Base-by-base conservation (phyloP, 352 stramenopile species). In the Phytophthora fragariaefolia region DNA sequence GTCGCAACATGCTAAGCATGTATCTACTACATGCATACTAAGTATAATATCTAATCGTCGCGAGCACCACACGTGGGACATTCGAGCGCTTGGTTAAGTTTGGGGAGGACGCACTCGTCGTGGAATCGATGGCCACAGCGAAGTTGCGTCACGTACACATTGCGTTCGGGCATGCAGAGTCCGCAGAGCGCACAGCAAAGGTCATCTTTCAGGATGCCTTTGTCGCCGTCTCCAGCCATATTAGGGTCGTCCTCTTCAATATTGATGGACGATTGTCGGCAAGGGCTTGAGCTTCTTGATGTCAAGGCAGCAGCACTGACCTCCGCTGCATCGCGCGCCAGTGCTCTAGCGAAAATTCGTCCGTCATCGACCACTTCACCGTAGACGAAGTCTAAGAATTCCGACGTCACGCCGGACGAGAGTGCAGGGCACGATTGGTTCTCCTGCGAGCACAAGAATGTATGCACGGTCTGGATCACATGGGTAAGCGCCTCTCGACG, bases 121-220 rank as follows among this genome's bases (percentile, higher is more conserved):
- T 88, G 77, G 69, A 88, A 88, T 22, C 71, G 75, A 30, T 88
- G 79, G 56, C 76, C 79, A 30, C 79, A 88, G 27, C n/a, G 45
- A n/a, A 88, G 57, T 22, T 63, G 69, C 67, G 70, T 73, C 32
- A 79, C 50, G 57, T 83, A 80, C 23, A 57, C 66, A 38, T 76
- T 60, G 42, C 55, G 34, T 13, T 23, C 47, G 23, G 58, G 65
- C 54, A 76, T 68, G 36, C 61, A 6, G 22, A 53, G 42, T 22
- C 32, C 27, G 27, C 68, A 76, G 10, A 73, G 27, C 23, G 17
- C 46, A 9, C 23, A 48, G 3, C 22, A 32, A 13, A 50, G 22
- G 23, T 40, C 7, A 10, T 52, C 45, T n/a, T 55, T 17, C 9
- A 3, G 8, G 13, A 23, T 6, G 17, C 13, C 4, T 24, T 40